Base-by-base conservation (phyloP, 1,284 basidiomycete species). In the Ustilago esculenta region DNA sequence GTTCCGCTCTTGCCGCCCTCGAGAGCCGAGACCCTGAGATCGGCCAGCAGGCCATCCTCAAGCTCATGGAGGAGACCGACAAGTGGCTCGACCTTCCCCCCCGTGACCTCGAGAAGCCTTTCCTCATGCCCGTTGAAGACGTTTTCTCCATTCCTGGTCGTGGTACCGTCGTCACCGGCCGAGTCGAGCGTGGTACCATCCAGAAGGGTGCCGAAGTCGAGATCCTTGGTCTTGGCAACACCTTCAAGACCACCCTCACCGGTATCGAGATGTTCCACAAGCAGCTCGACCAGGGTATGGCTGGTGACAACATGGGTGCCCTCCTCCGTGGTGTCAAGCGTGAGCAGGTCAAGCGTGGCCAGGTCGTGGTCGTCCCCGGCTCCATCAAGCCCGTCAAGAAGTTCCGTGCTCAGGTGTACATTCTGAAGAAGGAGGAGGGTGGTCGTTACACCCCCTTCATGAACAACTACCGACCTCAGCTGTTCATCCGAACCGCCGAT, bases 181-280 rank as follows among this genome's bases (percentile, higher is more conserved):
- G 94, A 87, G 92, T 94, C 56, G 95, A 98, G 85, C 92, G 96
- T 82, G 96, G 96, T 73, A 87, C 90, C 59, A 91, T 93, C 80
- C 87, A 87, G 82, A 99, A 98, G 86, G 94, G 94, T 76, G 88
- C 88, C 75, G 96, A 98, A 84, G 88, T 98, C 42, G 95, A 98
- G 85, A 87, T 99, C 68, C 83, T 99, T 74, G 96, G 96, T 76
- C 86, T 93, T 60, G 95, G 94, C 59, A 84, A 86, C 53, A 85
- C 85, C 61, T 85, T 93, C 84, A 98, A 96, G 88, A 96, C 95
- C 12, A 95, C 90, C 29, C 85, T 99, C 57, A 99, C 94, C 75
- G 94, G 94, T 75, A 94, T 98, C 81, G 95, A 98, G 85, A 98
- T 97, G 92, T 98, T 98, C 90, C 94, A 97, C 87, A 98, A 97